These are phyloP conservation scores for Sporobolomyces pararoseus DNA, from an alignment of 768 basidiomycete genomes.

Conservation along the genomic window DNA sequence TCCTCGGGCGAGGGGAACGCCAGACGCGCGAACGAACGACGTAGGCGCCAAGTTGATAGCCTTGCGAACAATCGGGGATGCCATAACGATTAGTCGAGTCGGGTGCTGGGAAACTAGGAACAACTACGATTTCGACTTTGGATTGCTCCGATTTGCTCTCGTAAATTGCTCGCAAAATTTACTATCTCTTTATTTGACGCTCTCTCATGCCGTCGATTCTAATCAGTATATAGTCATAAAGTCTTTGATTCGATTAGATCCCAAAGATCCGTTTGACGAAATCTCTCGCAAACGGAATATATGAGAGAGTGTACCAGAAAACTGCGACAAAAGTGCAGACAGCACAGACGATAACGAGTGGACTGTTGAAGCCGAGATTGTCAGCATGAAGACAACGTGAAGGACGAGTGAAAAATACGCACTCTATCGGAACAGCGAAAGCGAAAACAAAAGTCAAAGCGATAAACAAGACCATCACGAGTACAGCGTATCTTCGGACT, in stretches of 20 bases:
- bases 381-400: background rate
- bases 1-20: constrained; percentile 70
- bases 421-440: constrained; percentile 36
- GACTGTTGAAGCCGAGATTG: background rate
- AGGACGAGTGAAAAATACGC: background rate
- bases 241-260: background rate
- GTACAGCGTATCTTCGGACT: constrained; percentile 33
- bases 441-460: constrained; percentile 34
- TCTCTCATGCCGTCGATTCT: no score
- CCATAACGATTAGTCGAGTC: constrained; percentile 4
- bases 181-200: no score
- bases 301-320: constrained; percentile 19
- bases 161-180: no score
- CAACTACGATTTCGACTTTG: no score
- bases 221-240: no score
- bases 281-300: constrained; percentile 36
- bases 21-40: constrained; percentile 70
- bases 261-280: constrained; percentile 14
- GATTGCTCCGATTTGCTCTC: no score
- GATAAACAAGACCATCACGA: constrained; percentile 14
- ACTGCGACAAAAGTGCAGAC: constrained; percentile 29
- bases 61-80: constrained; percentile 51
- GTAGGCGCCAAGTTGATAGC: constrained; percentile 77
- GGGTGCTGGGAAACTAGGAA: no score
- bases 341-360: constrained; percentile 37